phyloP scores from a whole-genome alignment of 176 grass and related monocot genomes.

The Aegilops bicornis region DNA sequence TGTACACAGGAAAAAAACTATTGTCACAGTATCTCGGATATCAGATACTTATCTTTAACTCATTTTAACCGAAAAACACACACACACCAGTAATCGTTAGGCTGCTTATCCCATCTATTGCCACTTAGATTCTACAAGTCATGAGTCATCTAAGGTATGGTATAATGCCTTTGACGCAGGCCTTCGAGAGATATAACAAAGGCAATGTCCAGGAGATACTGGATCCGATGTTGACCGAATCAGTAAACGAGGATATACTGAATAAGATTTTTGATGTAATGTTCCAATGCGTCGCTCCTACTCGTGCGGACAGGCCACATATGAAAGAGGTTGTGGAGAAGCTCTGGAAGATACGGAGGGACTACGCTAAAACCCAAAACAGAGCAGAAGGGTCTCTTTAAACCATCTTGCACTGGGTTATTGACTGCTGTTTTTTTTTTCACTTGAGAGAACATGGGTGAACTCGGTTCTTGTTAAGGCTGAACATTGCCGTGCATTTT shows the following conservation, averaged over 20 bases:
- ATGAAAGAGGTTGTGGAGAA: conserved; percentile 83
- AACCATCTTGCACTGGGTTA: conserved; percentile 20
- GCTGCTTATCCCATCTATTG: background rate
- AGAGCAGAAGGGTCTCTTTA: conserved; percentile 32
- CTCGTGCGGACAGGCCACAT: conserved; percentile 59
- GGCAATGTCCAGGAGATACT: conserved; percentile 58
- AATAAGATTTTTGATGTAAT: conserved; percentile 51
- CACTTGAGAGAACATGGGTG: background rate
- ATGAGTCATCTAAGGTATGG: background rate
- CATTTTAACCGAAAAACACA: background rate
- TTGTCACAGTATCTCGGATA: background rate
- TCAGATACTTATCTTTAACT: background rate
- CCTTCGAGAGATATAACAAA: conserved; percentile 57
- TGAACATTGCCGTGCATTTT: conserved; percentile 16
- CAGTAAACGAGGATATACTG: conserved; percentile 58
- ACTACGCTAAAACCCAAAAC: conserved; percentile 43
- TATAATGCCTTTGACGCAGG: conserved; percentile 47
- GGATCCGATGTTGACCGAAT: conserved; percentile 64
- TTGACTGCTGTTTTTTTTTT: background rate
- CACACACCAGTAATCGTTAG: background rate
- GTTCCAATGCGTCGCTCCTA: conserved; percentile 78
- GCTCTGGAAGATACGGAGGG: conserved; percentile 84
- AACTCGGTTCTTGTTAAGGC: background rate
- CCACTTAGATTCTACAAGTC: background rate
- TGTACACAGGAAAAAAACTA: background rate